Evolutionary conservation across 2,329 filamentous ascomycete genomes (phyloP), one percentile per base, ranked within the genome.

Genomic region (Setomelanomma holmii): DNA sequence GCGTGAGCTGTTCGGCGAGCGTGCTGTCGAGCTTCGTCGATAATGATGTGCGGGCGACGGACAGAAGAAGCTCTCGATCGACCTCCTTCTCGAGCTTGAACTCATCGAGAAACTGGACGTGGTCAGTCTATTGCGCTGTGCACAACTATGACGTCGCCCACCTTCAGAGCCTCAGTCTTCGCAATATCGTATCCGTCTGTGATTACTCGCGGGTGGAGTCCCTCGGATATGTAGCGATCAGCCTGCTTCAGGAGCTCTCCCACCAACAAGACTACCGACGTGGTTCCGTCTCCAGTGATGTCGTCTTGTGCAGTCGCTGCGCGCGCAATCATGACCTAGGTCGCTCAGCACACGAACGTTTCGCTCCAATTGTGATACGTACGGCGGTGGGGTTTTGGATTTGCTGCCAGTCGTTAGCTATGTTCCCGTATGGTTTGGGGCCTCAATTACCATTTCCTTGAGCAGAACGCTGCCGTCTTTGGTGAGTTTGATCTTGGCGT

Each of bases 381-480:
- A 95, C 95, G 62, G 95, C 95, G 30, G 95, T 99, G 22, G 95
- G 95, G 78, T 98, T 98, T 80, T 97, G 93, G 75, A 98, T 98
- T 86, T 98, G 93, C 81, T 83, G 54, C 22, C 20, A 20, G 16
- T 8, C 22, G 51, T 67, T 50, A 67, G 61, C 43, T 17, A 33
- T 39, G 41, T 24, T 40, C 12, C 22, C 22, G 21, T n/a, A 2
- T 34, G n/a, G 34, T 36, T 17, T 12, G 38, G 8, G 17, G 27
- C 22, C 5, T 16, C 20, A 22, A 43, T 53, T 66, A 84, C 79
- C 85, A 88, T 88, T 73, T 88, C 85, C 68, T 84, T 83, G 67
- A 88, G 71, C 62, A 88, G 82, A 55, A 98, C 93, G 71, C 96
- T 97, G 74, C 95, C 95, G 79, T 99, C 95, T 79, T 99, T 99